These are phyloP conservation scores for Drosera capensis DNA, from an alignment of 148 eudicot genomes.

Conservation along the genomic window DNA sequence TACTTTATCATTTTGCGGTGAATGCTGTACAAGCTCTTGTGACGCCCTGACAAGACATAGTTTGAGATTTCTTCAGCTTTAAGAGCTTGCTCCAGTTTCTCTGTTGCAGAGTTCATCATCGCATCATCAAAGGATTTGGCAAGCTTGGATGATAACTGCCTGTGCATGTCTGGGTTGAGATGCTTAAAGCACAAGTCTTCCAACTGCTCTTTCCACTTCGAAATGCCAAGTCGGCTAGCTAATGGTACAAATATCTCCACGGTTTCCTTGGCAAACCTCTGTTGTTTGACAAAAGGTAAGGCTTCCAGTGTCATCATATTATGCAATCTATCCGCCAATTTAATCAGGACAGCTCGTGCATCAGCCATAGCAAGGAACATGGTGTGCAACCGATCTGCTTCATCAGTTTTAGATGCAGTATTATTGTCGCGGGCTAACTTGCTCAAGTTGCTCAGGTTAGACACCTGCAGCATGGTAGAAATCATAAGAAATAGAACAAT, in stretches of 20 bases:
- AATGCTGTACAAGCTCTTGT: constrained; percentile 87
- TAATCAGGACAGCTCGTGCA: constrained; percentile 88
- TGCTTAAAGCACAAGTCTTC: constrained; percentile 76
- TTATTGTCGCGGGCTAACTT: constrained; percentile 92
- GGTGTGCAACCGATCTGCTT: constrained; percentile 91
- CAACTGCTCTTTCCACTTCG: constrained; percentile 80
- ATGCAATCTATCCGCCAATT: constrained; percentile 87
- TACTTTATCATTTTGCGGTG: constrained; percentile 87
- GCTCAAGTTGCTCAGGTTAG: constrained; percentile 84
- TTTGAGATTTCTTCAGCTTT: constrained; percentile 39
- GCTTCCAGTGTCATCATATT: constrained; percentile 87
- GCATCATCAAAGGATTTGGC: constrained; percentile 53
- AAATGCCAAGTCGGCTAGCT: constrained; percentile 88
- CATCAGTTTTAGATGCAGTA: constrained; percentile 60
- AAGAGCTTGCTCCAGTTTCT: constrained; percentile 55
- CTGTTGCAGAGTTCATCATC: constrained; percentile 44
- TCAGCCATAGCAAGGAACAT: constrained; percentile 99
- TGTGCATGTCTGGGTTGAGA: constrained; percentile 49
- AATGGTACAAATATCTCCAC: constrained; percentile 88
- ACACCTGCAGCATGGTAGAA: constrained; percentile 33
- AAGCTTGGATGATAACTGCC: constrained; percentile 60
- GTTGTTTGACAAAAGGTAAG: constrained; percentile 55
- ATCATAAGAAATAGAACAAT: background rate
- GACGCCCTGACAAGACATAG: constrained; percentile 60
- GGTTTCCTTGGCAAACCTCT: constrained; percentile 86